These are phyloP conservation scores for Aspergillus steynii DNA, from an alignment of 495 filamentous ascomycete genomes.

Conservation along the genomic window DNA sequence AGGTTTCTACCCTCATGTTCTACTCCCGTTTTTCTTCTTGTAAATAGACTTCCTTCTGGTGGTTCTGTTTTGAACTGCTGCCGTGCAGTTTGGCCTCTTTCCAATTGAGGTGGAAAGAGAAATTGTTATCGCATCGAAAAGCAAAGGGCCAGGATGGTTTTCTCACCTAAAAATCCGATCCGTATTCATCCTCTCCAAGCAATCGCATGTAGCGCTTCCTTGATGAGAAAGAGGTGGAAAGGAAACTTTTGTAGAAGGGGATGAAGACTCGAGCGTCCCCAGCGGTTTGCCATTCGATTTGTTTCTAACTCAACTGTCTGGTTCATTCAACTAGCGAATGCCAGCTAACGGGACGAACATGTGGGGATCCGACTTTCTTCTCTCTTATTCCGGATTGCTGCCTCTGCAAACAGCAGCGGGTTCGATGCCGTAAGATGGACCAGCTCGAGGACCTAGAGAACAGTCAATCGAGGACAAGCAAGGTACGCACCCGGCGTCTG, in stretches of 20 bases:
- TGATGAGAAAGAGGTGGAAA: conserved; percentile 43
- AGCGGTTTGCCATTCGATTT: conserved; percentile 20
- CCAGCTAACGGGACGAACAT: not conserved
- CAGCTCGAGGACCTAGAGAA: not conserved
- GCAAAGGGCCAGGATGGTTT: not conserved
- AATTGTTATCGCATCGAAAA: not conserved
- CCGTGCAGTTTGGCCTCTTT: not conserved
- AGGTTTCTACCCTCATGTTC: not conserved
- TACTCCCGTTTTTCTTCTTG: not conserved
- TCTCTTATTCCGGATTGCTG: not conserved
- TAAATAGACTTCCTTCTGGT: not conserved
- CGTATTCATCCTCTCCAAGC: conserved; percentile 43
- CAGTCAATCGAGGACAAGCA: not conserved
- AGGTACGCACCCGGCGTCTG: not conserved
- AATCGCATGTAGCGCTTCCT: conserved; percentile 42
- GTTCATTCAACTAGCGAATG: not conserved
- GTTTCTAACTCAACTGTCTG: conserved; percentile 8
- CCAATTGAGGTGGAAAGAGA: not conserved
- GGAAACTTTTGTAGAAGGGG: conserved; percentile 16
- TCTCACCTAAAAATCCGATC: not conserved
- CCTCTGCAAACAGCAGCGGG: not conserved
- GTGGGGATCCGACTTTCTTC: not conserved
- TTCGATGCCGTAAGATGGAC: not conserved
- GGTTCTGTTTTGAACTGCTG: not conserved
- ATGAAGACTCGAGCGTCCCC: conserved; percentile 11